phyloP scores from a whole-genome alignment of 495 filamentous ascomycete genomes.

The Lasiosphaeria hispida region DNA sequence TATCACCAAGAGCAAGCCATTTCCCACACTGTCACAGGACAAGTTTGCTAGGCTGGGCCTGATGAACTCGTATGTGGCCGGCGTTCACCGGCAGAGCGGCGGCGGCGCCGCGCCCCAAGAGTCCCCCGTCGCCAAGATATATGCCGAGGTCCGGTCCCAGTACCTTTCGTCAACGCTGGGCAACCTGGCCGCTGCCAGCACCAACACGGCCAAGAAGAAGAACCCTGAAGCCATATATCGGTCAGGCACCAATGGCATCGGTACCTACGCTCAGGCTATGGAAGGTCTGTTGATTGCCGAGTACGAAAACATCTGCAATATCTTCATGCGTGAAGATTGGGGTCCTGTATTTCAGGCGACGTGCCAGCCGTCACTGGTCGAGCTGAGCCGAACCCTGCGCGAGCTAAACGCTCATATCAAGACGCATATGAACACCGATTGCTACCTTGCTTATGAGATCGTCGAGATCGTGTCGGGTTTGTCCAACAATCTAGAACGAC shows the following conservation, averaged over 20 bases:
- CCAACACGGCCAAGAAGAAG: slow-evolving; percentile 83
- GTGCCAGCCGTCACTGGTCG: slow-evolving; percentile 68
- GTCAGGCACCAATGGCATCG: slow-evolving; percentile 90
- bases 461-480: slow-evolving; percentile 84
- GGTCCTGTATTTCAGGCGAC: slow-evolving; percentile 72
- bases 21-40: slow-evolving; percentile 48
- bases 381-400: slow-evolving; percentile 79
- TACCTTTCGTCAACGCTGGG: slow-evolving; percentile 77
- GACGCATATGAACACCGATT: slow-evolving; percentile 83
- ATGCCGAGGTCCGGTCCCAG: slow-evolving; percentile 78
- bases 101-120: slow-evolving; percentile 54
- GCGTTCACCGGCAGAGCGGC: slow-evolving; percentile 26
- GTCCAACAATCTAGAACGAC: slow-evolving; percentile 72
- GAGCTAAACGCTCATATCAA: slow-evolving; percentile 90
- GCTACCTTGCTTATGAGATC: slow-evolving; percentile 94
- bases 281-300: slow-evolving; percentile 84
- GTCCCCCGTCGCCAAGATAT: slow-evolving; percentile 66
- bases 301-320: slow-evolving; percentile 78
- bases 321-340: slow-evolving; percentile 85
- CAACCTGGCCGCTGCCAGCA: slow-evolving; percentile 81
- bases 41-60: slow-evolving; percentile 48
- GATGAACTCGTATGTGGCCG: slow-evolving; percentile 49
- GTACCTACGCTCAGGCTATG: slow-evolving; percentile 81
- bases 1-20: slow-evolving; percentile 75
- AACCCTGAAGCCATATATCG: slow-evolving; percentile 77